These are phyloP conservation scores for Lathyrus oleraceus DNA, from an alignment of 306 rosid species.

Conservation along the genomic window DNA sequence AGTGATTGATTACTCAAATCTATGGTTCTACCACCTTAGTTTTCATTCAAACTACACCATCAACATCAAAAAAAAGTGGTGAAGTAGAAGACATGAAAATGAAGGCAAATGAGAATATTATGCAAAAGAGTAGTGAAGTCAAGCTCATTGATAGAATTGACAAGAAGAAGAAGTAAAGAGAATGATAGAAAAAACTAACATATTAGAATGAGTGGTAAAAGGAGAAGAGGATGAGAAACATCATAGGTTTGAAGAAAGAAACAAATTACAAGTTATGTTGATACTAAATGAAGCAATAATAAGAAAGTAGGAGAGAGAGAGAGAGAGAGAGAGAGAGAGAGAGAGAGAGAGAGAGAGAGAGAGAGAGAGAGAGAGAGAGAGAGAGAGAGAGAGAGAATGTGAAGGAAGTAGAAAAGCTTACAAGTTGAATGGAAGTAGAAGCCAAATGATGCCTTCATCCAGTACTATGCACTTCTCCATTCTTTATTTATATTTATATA, in stretches of 20 bases:
- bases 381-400: slow-evolving; percentile 1
- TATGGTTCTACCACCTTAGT: slow-evolving; percentile 32
- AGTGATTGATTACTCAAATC: background rate
- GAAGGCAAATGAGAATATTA: background rate
- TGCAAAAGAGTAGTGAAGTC: slow-evolving; percentile 7
- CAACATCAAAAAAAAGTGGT: slow-evolving; percentile 32
- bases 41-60: slow-evolving; percentile 22
- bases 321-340: slow-evolving; percentile 10
- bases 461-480: slow-evolving; percentile 8
- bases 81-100: slow-evolving; percentile 21
- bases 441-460: slow-evolving; percentile 24
- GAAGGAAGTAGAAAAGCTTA: slow-evolving; percentile 11
- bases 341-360: background rate
- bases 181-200: background rate
- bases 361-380: slow-evolving; percentile 5
- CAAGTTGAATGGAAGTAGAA: slow-evolving; percentile 39
- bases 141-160: slow-evolving; percentile 22
- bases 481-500: background rate
- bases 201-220: slow-evolving; percentile 7
- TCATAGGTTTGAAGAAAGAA: slow-evolving; percentile 35
- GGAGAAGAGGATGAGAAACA: slow-evolving; percentile 28
- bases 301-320: slow-evolving; percentile 1
- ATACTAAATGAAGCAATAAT: slow-evolving; percentile 40
- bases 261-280: slow-evolving; percentile 55
- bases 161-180: slow-evolving; percentile 29